A percentile compares a stretch with the other conserved stretches of the same genome.
Conservation (phyloP, 352 stramenopile genomes). For the Globisporangium paroecandrum region DNA sequence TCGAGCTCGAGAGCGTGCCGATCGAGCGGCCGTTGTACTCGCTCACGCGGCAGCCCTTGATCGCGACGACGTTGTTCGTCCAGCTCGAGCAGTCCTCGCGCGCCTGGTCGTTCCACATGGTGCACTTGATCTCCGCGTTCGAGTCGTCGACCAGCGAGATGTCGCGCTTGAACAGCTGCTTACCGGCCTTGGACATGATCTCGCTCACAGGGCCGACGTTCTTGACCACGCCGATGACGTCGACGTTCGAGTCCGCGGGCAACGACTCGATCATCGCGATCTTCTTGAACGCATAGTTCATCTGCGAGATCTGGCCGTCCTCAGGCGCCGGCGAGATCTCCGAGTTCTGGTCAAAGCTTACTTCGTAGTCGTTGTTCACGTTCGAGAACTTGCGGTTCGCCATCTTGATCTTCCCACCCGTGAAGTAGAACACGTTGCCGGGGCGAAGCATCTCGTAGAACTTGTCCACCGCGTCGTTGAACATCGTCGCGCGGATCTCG, state of each 20-base stretch:
- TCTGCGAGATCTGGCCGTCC: conserved; percentile 86
- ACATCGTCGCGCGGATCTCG: conserved; percentile 98
- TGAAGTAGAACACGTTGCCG: conserved; percentile 93
- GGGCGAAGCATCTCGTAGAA: conserved; percentile 92
- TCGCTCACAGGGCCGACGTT: conserved; percentile 86
- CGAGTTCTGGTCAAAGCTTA: conserved; percentile 96
- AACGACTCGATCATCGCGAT: conserved; percentile 91
- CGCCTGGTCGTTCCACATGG: conserved; percentile 94
- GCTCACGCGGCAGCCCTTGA: conserved; percentile 93
- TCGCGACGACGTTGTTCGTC: conserved; percentile 91
- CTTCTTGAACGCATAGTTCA: conserved; percentile 92
- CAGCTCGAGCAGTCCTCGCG: conserved; percentile 81
- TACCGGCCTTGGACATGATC: conserved; percentile 94
- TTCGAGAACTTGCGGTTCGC: conserved; percentile 97
- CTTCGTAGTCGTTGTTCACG: conserved; percentile 97
- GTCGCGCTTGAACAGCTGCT: conserved; percentile 96
- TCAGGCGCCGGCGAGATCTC: conserved; percentile 92
- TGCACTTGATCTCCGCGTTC: conserved; percentile 94
- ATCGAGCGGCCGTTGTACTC: conserved; percentile 94
- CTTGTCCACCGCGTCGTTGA: conserved; percentile 98
- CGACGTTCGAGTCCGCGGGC: conserved; percentile 86
- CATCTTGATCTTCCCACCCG: conserved; percentile 94
- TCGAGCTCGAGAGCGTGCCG: conserved; percentile 75
- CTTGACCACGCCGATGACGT: conserved; percentile 96
- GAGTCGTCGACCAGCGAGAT: conserved; percentile 96